These are phyloP conservation scores for Carex myosuroides DNA, from an alignment of 176 grass and related monocot genomes.

Conservation along the genomic window DNA sequence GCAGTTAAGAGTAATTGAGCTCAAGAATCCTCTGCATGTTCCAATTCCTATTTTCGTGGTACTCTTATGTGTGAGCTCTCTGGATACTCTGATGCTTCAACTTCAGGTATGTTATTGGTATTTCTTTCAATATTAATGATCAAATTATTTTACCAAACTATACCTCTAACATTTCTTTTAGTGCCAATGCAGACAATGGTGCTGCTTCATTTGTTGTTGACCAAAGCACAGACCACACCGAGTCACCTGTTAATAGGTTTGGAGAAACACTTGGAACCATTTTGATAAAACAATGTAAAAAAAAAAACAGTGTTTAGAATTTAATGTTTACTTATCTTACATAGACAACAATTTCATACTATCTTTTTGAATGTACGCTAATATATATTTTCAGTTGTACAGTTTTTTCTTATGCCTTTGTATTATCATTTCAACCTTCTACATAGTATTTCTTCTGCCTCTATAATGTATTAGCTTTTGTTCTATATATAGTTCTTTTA, in stretches of 20 bases:
- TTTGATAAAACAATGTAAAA: too few species aligned
- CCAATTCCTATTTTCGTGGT: conserved; percentile 65
- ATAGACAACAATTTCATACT: too few species aligned
- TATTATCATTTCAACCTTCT: too few species aligned
- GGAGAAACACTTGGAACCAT: too few species aligned
- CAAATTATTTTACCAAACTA: conserved; percentile 9
- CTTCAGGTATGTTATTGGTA: conserved; percentile 34
- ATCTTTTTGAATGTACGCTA: too few species aligned
- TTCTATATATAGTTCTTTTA: too few species aligned
- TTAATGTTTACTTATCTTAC: too few species aligned
- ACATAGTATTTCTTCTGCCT: too few species aligned
- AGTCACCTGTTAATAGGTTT: conserved; percentile 54
- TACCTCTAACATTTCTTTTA: not conserved
- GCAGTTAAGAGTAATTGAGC: conserved; percentile 67
- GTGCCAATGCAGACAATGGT: conserved; percentile 38
- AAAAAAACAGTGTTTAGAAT: too few species aligned
- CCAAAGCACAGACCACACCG: conserved; percentile 24
- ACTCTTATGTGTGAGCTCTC: conserved; percentile 77
- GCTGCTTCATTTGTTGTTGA: conserved; percentile 17
- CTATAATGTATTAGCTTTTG: too few species aligned
- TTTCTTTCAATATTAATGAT: conserved; percentile 1
- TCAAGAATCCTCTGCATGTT: conserved; percentile 92
- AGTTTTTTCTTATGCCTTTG: too few species aligned
- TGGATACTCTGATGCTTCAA: conserved; percentile 44
- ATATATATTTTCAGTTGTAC: too few species aligned